Percentiles rank a stretch among this genome's conserved stretches.
Conservation (phyloP, 768 basidiomycete genomes). For the Daedaleopsis nitida region DNA sequence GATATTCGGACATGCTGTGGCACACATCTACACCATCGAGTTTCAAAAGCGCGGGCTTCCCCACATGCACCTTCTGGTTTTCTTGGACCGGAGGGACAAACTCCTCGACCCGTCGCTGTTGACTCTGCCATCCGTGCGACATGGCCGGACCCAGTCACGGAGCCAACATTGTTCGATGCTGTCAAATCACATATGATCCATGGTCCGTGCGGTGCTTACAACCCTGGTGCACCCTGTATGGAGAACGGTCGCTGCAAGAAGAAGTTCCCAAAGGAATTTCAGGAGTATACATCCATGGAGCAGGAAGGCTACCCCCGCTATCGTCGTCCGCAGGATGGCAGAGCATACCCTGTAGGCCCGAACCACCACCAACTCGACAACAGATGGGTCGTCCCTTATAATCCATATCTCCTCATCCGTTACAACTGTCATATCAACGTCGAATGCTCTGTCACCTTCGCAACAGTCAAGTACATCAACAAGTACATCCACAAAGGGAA, state of each 20-base stretch:
- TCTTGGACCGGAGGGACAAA: constrained; percentile 36
- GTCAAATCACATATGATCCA: constrained; percentile 49
- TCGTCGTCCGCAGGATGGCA: constrained; percentile 39
- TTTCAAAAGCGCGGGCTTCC: constrained; percentile 61
- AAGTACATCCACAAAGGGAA: constrained; percentile 55
- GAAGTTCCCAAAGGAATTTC: constrained; percentile 45
- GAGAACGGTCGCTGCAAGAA: constrained; percentile 44
- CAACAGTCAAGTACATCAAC: constrained; percentile 46
- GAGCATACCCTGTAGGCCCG: no score
- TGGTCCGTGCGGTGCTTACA: constrained; percentile 43
- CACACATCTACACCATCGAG: constrained; percentile 52
- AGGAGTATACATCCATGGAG: constrained; percentile 34
- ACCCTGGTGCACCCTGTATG: constrained; percentile 37
- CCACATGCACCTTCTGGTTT: constrained; percentile 53
- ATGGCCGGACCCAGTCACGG: constrained; percentile 41
- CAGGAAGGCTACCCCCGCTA: constrained; percentile 45
- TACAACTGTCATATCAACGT: constrained; percentile 56
- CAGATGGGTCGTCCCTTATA: constrained; percentile 44
- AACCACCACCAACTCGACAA: no score
- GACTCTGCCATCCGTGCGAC: constrained; percentile 43
- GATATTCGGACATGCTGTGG: constrained; percentile 44
- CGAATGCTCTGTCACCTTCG: constrained; percentile 42
- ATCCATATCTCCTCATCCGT: constrained; percentile 35
- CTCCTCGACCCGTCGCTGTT: constrained; percentile 36
- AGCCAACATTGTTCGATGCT: constrained; percentile 42